phyloP scores from a whole-genome alignment of 495 filamentous ascomycete species.

The Penicillium subrubescens region DNA sequence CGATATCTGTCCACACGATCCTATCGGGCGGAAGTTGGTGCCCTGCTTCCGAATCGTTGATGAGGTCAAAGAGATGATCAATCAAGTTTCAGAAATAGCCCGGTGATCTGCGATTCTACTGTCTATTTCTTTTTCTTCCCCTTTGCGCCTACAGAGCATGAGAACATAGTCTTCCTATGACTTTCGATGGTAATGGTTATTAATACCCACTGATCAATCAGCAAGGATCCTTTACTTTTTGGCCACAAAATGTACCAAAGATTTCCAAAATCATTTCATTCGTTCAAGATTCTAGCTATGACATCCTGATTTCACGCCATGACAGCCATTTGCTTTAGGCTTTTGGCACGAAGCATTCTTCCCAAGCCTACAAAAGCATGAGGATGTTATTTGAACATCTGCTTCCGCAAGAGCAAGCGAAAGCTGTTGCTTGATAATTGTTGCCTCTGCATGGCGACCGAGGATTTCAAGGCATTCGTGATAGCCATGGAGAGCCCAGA shows the following conservation, averaged over 20 bases:
- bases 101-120: conserved; percentile 15
- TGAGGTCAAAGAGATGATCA: conserved; percentile 30
- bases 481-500: conserved; percentile 65
- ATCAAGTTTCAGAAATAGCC: conserved; percentile 22
- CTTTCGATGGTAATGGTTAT: background rate
- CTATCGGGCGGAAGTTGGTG: conserved; percentile 20
- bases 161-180: background rate
- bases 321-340: conserved; percentile 17
- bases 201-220: background rate
- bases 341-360: conserved; percentile 13
- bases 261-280: background rate
- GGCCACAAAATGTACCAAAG: background rate
- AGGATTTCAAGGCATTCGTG: conserved; percentile 59
- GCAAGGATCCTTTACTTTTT: background rate
- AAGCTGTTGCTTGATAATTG: conserved; percentile 49
- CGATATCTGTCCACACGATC: conserved; percentile 29
- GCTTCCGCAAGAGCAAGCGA: conserved; percentile 51
- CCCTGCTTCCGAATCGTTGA: conserved; percentile 34
- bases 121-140: background rate
- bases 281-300: background rate
- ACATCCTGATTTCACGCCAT: conserved; percentile 7
- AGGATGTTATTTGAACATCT: conserved; percentile 57
- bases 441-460: conserved; percentile 49
- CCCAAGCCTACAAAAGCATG: conserved; percentile 58
- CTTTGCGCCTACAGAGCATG: background rate